These are phyloP conservation scores for Geranium brycei DNA, from an alignment of 345 rosid species.

Conservation along the genomic window DNA sequence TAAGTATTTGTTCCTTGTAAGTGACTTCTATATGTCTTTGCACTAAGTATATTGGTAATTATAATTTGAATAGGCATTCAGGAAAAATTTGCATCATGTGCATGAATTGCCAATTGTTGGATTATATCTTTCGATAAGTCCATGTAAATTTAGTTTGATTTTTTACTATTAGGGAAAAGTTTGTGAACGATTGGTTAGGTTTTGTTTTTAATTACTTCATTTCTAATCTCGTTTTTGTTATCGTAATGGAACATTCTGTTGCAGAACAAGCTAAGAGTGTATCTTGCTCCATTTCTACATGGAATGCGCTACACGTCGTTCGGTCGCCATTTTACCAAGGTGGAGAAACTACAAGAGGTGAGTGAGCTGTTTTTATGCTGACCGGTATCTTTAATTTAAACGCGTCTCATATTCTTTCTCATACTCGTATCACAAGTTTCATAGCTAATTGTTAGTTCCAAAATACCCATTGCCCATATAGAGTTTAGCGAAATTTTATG, in stretches of 20 bases:
- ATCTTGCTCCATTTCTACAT: constrained; percentile 70
- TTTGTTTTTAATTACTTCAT: no score
- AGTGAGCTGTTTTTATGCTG: background rate
- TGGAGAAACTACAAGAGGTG: constrained; percentile 77
- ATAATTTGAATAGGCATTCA: background rate
- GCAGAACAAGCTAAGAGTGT: constrained; percentile 68
- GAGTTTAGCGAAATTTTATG: background rate
- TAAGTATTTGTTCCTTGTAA: background rate
- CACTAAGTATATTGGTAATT: no score
- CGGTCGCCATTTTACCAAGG: constrained; percentile 93
- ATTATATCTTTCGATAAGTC: no score
- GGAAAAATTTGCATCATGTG: background rate
- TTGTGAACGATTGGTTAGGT: no score
- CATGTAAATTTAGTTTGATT: no score
- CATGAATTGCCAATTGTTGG: background rate
- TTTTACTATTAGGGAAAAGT: no score
- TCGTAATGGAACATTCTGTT: constrained; percentile 8
- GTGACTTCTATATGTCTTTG: background rate
- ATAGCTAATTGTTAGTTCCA: background rate
- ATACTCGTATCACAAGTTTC: background rate
- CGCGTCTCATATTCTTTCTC: background rate
- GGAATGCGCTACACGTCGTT: constrained; percentile 80
- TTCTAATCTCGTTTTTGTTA: no score
- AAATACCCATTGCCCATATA: background rate
- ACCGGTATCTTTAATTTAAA: background rate